Evolutionary conservation across 176 grass and related monocot genomes (phyloP).

Genomic region (Oryza longistaminata): DNA sequence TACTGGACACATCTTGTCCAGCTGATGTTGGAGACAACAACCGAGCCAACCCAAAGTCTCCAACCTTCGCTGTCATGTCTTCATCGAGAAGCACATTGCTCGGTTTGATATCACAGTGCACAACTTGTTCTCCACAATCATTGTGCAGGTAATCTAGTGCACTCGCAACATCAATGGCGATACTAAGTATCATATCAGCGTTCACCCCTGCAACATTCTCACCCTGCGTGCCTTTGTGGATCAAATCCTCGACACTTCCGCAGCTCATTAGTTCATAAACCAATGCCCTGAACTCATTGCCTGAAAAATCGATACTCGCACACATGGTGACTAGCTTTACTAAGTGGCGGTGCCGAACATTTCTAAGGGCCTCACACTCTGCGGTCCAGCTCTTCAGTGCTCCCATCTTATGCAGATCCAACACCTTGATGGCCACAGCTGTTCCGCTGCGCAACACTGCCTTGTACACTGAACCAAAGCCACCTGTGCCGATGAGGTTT

Average conservation of each 20-base stretch:
- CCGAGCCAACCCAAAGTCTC: too few species aligned
- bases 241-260: constrained; percentile 55
- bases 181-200: constrained; percentile 22
- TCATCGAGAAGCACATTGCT: constrained; percentile 40
- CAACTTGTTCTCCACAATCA: constrained; percentile 37
- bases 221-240: constrained; percentile 19
- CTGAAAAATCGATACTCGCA: constrained; percentile 35
- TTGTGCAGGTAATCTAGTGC: constrained; percentile 55
- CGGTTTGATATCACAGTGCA: constrained; percentile 49
- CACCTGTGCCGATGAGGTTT: constrained; percentile 32
- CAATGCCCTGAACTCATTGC: constrained; percentile 48
- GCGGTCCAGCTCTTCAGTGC: constrained; percentile 46
- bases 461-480: constrained; percentile 44
- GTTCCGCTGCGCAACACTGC: constrained; percentile 34
- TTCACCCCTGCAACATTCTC: constrained; percentile 19
- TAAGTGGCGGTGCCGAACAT: constrained; percentile 44
- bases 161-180: constrained; percentile 46
- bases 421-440: constrained; percentile 44
- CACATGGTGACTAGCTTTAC: constrained; percentile 48
- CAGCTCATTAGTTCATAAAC: constrained; percentile 53
- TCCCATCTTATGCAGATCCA: constrained; percentile 30
- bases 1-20: constrained; percentile 20
- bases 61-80: background rate
- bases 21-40: too few species aligned
- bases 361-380: constrained; percentile 53